These are phyloP conservation scores for Zygnema cylindricum DNA, from an alignment of 139 green algal genomes.

Conservation along the genomic window DNA sequence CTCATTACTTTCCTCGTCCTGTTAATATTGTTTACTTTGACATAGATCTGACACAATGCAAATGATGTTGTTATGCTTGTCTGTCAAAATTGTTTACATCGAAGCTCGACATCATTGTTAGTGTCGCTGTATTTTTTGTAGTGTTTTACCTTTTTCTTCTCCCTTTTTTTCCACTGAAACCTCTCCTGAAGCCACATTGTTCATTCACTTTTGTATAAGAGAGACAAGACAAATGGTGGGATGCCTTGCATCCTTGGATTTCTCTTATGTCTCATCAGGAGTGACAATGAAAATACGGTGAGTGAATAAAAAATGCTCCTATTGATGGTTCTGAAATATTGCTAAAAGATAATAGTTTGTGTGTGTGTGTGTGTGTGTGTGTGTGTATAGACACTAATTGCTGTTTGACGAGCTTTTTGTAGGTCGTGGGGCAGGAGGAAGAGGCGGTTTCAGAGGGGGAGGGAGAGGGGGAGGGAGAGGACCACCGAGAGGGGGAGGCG, in stretches of 20 bases:
- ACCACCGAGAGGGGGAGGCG: neutral
- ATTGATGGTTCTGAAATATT: neutral
- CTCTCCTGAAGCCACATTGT: neutral
- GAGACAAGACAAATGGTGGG: too few relatives aligned
- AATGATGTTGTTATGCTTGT: neutral
- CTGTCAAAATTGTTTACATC: neutral
- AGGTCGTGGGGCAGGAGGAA: slow-evolving; percentile 17
- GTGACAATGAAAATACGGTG: neutral
- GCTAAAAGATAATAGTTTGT: neutral
- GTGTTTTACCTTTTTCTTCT: neutral
- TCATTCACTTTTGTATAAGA: too few relatives aligned
- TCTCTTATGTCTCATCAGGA: neutral
- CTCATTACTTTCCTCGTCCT: neutral
- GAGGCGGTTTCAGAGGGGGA: slow-evolving; percentile 16
- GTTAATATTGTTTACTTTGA: neutral
- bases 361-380: too few relatives aligned
- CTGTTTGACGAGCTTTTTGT: neutral
- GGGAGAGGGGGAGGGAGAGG: slow-evolving; percentile 7
- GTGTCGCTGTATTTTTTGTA: neutral
- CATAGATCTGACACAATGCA: neutral
- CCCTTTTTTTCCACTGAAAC: neutral
- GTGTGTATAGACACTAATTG: too few relatives aligned
- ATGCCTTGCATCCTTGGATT: neutral
- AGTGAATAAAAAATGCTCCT: neutral
- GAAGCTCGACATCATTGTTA: neutral